Percentiles rank a stretch among this genome's conserved stretches.
Evolutionary conservation across 2,329 filamentous ascomycete genomes (phyloP).

Genomic region (Colletotrichum limetticola): DNA sequence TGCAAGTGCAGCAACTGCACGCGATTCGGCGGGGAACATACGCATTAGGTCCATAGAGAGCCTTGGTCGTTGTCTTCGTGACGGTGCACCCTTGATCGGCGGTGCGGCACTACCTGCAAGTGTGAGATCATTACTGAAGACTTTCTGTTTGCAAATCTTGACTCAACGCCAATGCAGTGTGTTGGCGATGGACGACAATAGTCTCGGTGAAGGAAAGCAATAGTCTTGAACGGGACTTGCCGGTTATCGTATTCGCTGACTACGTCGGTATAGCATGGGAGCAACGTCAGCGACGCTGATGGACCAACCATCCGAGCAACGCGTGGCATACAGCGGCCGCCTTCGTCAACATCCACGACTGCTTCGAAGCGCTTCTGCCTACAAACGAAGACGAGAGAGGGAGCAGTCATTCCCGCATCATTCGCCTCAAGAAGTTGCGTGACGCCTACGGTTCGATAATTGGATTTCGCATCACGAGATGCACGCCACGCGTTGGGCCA

Average conservation of each 20-base stretch:
- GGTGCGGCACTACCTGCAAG: constrained; percentile 5
- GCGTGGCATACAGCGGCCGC: neutral
- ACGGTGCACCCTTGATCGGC: constrained; percentile 1
- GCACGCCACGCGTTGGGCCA: neutral
- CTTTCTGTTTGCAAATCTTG: neutral
- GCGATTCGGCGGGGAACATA: neutral
- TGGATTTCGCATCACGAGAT: neutral
- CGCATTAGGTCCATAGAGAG: neutral
- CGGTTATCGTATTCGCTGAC: neutral
- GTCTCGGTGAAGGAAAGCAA: neutral
- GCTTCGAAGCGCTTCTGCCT: neutral
- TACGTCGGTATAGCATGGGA: neutral
- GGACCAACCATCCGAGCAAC: neutral
- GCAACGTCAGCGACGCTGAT: neutral
- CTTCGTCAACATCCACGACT: neutral
- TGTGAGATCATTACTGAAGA: constrained; percentile 9
- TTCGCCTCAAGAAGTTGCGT: neutral
- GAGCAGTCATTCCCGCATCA: neutral
- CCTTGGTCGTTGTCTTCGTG: neutral
- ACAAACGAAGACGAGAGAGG: neutral
- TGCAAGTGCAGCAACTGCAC: neutral
- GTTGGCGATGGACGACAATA: neutral
- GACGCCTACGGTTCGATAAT: neutral
- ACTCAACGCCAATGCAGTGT: constrained; percentile 2
- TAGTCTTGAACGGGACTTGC: neutral